Evolutionary conservation across 2,329 filamentous ascomycete genomes (phyloP), one percentile per base, ranked within the genome.

Genomic region (Periglandula ipomoeae): DNA sequence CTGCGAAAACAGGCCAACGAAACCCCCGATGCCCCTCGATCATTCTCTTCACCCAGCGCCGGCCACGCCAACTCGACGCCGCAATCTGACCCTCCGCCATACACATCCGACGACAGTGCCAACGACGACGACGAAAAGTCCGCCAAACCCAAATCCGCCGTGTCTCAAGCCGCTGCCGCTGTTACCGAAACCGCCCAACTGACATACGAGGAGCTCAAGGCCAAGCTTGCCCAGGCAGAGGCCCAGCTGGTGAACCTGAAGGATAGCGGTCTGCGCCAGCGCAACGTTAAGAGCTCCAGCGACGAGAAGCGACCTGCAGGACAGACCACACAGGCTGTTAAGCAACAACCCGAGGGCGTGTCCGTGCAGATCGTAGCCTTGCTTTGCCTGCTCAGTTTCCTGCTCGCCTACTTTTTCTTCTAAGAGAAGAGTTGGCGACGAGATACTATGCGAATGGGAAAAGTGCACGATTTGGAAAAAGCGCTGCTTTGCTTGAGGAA

Each of bases 391-490:
- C 60, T 95, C 55, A 90, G 88, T 73, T 98, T 98, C 72, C 70
- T 98, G 62, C 78, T 97, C 58, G 93, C 89, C 48, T 98, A 96
- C 70, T 81, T 97, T 68, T 89, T 98, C 74, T 98, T 98, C 70
- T 98, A 82, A 37, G 26, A 20, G 17, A 15, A 19, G 35, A 17
- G 15, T 19, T 9, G 24, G 30, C 30, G n/a, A n/a, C n/a, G n/a
- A n/a, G n/a, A n/a, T n/a, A n/a, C n/a, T n/a, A n/a, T n/a, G n/a
- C n/a, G n/a, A n/a, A n/a, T n/a, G n/a, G n/a, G n/a, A n/a, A n/a
- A n/a, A n/a, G n/a, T n/a, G n/a, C n/a, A n/a, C n/a, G n/a, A n/a
- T n/a, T n/a, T n/a, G n/a, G n/a, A n/a, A n/a, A n/a, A n/a, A n/a
- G n/a, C n/a, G n/a, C n/a, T n/a, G n/a, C n/a, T n/a, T n/a, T n/a